A percentile compares a stretch with the other conserved stretches of the same genome.
Conservation (phyloP, 179 eudicot species). For the Nepenthes alata region DNA sequence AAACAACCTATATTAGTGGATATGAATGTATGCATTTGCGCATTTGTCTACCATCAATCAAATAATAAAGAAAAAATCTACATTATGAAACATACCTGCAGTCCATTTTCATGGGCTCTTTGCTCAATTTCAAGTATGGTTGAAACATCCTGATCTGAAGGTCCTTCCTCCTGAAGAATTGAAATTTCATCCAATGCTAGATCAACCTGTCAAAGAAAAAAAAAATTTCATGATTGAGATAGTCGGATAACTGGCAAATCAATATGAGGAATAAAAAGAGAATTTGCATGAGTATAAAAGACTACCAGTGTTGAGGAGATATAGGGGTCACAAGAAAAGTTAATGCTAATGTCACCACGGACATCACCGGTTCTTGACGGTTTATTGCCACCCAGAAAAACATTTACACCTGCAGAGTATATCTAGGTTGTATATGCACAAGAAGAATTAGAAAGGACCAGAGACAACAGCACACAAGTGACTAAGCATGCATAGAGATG, state of each 20-base stretch:
- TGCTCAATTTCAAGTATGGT: constrained; percentile 82
- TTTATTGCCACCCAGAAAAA: constrained; percentile 80
- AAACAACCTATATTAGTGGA: not conserved
- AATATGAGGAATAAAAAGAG: not conserved
- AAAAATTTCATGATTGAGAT: not conserved
- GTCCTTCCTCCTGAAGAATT: constrained; percentile 75
- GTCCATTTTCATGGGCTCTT: constrained; percentile 88
- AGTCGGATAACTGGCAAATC: not conserved
- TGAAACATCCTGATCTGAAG: constrained; percentile 60
- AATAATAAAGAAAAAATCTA: no score
- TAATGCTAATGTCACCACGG: constrained; percentile 75
- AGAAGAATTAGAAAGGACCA: constrained; percentile 9
- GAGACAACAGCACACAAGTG: not conserved
- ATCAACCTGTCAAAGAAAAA: constrained; percentile 40
- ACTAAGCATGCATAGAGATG: constrained; percentile 3
- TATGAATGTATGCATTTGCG: not conserved
- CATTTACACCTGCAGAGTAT: constrained; percentile 79
- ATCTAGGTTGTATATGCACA: constrained; percentile 36
- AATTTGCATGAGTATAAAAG: not conserved
- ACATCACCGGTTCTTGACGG: constrained; percentile 75
- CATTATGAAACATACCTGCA: constrained; percentile 37
- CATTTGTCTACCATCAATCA: not conserved
- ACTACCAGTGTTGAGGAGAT: constrained; percentile 58
- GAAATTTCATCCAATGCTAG: constrained; percentile 64
- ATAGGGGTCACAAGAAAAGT: constrained; percentile 84